Base-by-base conservation (phyloP, 192 early-diverging fungal genomes). In the Entomortierella parvispora region DNA sequence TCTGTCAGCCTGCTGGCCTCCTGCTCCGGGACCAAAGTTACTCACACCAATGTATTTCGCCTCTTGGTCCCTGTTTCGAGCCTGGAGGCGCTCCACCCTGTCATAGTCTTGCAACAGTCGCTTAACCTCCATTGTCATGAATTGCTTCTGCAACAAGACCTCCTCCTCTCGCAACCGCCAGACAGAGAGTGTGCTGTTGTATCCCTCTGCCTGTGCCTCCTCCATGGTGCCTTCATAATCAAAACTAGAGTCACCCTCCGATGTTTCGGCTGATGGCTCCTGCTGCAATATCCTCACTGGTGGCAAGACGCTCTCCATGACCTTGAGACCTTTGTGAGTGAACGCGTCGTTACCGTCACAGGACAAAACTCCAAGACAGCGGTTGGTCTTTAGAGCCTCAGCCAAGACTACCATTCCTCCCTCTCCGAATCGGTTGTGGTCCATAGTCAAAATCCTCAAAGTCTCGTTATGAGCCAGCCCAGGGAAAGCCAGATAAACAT, bases 341-440 rank as follows among this genome's bases (percentile, higher is more conserved):
- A 42, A 68, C 23, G 65, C 65, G 52, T 77, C 74, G 22, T 77
- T 77, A 32, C 74, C 74, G 20, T 77, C 74, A 18, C 65, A 68
- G 0, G 59, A 63, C 25, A 77, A 15, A 0, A 68, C 60, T 9
- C 74, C 65, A 0, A 77, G 52, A 3, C 61, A 52, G 4, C 52
- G 57, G 55, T 77, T 77, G 18, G 60, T 6, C 25, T 28, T 57
- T 11, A 77, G 49, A 6, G 65, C 59, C 61, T 58, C 40, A 0
- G 74, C 74, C 23, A 77, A 56, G 4, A 17, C 28, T 26, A 28
- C 42, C 65, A 77, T 57, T 4, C 74, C 74, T 15, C 58, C 54
- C 25, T 77, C 74, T 15, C 74, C 74, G 20, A 77, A 77, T 6
- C 60, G 32, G 66, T 77, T 77, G n/a, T 68, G 44, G 44, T 77